Conservation (phyloP, 495 filamentous ascomycete genomes). For the Xylaria nigripes region DNA sequence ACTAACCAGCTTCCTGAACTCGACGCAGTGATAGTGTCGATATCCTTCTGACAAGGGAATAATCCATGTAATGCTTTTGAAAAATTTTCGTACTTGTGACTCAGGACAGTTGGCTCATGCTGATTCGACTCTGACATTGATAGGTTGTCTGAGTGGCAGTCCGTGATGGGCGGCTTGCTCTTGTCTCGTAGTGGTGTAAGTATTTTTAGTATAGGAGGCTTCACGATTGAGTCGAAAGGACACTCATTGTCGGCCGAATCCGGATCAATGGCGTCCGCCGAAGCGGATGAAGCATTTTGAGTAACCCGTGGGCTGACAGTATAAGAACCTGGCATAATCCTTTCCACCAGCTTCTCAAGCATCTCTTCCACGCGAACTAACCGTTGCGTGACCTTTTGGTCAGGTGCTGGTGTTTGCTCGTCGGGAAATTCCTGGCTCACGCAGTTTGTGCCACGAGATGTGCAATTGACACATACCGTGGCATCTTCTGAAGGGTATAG, state of each 20-base stretch:
- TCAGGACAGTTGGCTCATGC: neutral
- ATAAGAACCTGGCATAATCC: conserved; percentile 30
- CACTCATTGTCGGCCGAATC: conserved; percentile 21
- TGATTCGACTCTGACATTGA: conserved; percentile 22
- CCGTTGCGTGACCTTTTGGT: conserved; percentile 34
- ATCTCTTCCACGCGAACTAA: conserved; percentile 39
- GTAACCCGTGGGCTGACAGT: conserved; percentile 12
- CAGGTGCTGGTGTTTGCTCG: conserved; percentile 27
- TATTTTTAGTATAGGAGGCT: conserved; percentile 12
- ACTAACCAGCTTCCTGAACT: conserved; percentile 27
- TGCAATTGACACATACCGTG: conserved; percentile 38
- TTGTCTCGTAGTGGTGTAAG: conserved; percentile 20
- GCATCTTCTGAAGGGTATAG: conserved; percentile 33
- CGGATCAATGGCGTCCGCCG: conserved; percentile 24
- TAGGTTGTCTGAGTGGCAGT: conserved; percentile 11
- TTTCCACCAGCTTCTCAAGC: conserved; percentile 38
- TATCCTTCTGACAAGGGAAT: conserved; percentile 36
- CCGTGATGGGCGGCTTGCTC: conserved; percentile 4
- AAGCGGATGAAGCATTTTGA: conserved; percentile 22
- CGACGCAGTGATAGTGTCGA: conserved; percentile 24
- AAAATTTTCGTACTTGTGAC: conserved; percentile 20
- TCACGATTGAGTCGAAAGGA: conserved; percentile 10
- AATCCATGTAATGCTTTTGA: conserved; percentile 25
- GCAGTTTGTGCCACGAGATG: conserved; percentile 37
- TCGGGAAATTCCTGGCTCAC: conserved; percentile 45